Conservation (phyloP, 768 basidiomycete species). For the Solioccasus polychromus region DNA sequence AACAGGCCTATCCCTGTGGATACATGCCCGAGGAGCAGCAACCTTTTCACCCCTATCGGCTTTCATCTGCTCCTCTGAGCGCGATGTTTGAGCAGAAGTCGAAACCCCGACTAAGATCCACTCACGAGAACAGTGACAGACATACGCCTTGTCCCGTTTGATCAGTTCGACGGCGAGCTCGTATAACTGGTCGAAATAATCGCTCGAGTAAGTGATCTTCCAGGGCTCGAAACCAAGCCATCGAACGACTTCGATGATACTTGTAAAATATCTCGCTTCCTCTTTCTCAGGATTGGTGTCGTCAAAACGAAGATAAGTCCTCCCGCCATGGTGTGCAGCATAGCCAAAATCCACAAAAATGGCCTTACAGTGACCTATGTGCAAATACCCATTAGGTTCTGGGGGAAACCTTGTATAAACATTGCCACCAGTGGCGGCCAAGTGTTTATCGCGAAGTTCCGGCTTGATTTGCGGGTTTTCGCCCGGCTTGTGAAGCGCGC, state of each 20-base stretch:
- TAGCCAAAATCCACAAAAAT: slow-evolving; percentile 99
- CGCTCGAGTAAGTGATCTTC: slow-evolving; percentile 99
- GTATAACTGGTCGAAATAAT: slow-evolving; percentile 88
- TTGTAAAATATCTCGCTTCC: slow-evolving; percentile 94
- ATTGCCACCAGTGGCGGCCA: slow-evolving; percentile 72
- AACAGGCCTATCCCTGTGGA: slow-evolving; percentile 84
- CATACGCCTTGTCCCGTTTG: slow-evolving; percentile 87
- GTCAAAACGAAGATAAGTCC: slow-evolving; percentile 92
- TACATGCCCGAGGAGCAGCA: slow-evolving; percentile 77
- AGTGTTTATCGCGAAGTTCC: slow-evolving; percentile 75
- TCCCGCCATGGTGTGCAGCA: slow-evolving; percentile 89
- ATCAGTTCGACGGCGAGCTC: slow-evolving; percentile 87
- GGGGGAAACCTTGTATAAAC: slow-evolving; percentile 98
- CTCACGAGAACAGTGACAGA: slow-evolving; percentile 94
- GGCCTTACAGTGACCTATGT: slow-evolving; percentile 96
- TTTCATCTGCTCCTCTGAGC: slow-evolving; percentile 87
- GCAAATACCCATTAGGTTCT: slow-evolving; percentile 96
- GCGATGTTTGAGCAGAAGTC: slow-evolving; percentile 4
- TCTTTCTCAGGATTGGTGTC: slow-evolving; percentile 99
- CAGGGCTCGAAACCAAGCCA: slow-evolving; percentile 99
- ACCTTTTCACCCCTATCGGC: slow-evolving; percentile 82
- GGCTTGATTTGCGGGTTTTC: slow-evolving; percentile 86
- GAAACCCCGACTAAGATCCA: slow-evolving; percentile 11
- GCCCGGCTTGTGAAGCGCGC: slow-evolving; percentile 88
- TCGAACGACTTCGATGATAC: slow-evolving; percentile 89